Conservation (phyloP, 257 asterid genomes). For the Solanum appendiculatum region DNA sequence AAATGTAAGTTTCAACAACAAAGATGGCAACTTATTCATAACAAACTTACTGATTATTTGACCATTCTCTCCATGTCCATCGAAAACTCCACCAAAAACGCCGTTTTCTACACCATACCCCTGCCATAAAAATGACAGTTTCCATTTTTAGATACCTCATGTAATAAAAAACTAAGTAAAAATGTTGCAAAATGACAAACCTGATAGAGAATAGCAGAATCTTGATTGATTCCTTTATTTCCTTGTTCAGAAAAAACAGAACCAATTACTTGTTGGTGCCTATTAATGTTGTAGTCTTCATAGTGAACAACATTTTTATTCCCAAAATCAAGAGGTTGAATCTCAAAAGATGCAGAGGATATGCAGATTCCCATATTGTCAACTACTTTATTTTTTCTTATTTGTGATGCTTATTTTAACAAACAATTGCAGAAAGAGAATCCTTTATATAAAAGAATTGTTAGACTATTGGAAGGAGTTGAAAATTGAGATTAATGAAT, state of each 20-base stretch:
- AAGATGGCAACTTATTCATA: constrained; percentile 52
- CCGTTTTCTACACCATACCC: constrained; percentile 66
- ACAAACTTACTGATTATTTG: constrained; percentile 58
- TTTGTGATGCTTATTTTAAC: background rate
- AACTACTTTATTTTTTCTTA: constrained; percentile 9
- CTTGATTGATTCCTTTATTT: constrained; percentile 70
- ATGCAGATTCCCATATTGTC: constrained; percentile 49
- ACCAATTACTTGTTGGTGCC: constrained; percentile 12
- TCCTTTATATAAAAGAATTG: background rate
- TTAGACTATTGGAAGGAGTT: background rate
- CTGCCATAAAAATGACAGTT: constrained; percentile 15
- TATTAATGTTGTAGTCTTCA: background rate
- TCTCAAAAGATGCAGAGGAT: constrained; percentile 44
- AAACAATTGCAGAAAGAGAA: background rate
- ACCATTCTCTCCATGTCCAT: constrained; percentile 83
- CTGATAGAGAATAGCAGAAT: constrained; percentile 62
- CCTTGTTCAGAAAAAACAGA: constrained; percentile 52
- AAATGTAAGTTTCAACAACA: constrained; percentile 43
- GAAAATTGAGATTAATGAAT: background rate
- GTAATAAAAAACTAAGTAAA: background rate
- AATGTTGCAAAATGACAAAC: constrained; percentile 13
- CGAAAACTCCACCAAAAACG: constrained; percentile 56
- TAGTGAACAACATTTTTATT: constrained; percentile 39
- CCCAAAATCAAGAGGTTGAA: constrained; percentile 48
- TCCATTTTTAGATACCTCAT: background rate